A percentile compares a stretch with the other conserved stretches of the same genome.
Evolutionary conservation across 805 yeast species (phyloP).

Genomic region (Pichia ethanolica): DNA sequence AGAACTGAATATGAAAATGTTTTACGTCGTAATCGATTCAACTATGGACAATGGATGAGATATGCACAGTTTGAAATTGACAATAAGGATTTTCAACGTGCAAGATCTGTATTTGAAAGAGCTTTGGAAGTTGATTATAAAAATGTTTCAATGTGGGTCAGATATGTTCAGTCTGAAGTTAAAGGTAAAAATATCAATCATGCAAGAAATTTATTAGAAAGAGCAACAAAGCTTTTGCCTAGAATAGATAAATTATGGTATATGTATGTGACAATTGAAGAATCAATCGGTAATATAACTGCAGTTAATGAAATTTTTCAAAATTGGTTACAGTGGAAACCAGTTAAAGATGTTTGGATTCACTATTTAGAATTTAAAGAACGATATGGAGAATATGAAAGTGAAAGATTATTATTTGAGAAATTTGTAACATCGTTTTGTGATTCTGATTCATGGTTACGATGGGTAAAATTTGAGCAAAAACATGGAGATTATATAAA

Average conservation of each 20-base stretch:
- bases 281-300: constrained; percentile 54
- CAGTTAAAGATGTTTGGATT: constrained; percentile 59
- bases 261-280: constrained; percentile 75
- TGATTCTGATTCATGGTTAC: constrained; percentile 52
- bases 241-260: constrained; percentile 83
- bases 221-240: constrained; percentile 71
- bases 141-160: constrained; percentile 77
- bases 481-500: constrained; percentile 37
- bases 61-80: constrained; percentile 85
- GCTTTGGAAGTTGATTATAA: constrained; percentile 66
- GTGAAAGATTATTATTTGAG: constrained; percentile 52
- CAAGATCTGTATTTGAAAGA: constrained; percentile 82
- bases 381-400: constrained; percentile 45
- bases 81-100: constrained; percentile 70
- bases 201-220: constrained; percentile 76
- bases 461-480: constrained; percentile 70
- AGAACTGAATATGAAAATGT: constrained; percentile 82
- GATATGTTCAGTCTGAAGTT: constrained; percentile 74
- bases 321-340: constrained; percentile 78
- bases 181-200: constrained; percentile 70
- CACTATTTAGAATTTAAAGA: constrained; percentile 67
- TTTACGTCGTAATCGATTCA: constrained; percentile 74
- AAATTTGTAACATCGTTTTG: constrained; percentile 51
- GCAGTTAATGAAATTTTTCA: constrained; percentile 63
- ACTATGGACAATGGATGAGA: constrained; percentile 82